Evolutionary conservation across 179 eudicot genomes (phyloP), one percentile per base, ranked within the genome.

Genomic region (Beta macrorhiza): DNA sequence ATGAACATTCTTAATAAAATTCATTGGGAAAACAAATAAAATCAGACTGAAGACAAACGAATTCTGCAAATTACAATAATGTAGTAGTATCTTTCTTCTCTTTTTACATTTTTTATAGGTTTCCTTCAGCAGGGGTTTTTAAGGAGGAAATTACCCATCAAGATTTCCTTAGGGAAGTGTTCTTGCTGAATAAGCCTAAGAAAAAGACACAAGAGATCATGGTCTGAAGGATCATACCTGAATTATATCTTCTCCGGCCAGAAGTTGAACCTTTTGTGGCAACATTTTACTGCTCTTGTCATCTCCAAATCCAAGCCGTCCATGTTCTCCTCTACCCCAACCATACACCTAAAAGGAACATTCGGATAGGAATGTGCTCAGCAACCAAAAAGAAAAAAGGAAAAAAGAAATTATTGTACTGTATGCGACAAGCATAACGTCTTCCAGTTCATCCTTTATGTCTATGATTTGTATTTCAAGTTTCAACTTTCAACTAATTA

Each of bases 241-340:
- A 80, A 94, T 86, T 75, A 94, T 88, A 72, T 92, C 90, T 83
- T 96, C 92, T 71, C 86, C 97, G 8, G 82, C 97, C 20, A 96
- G 92, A 87, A 93, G 98, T 75, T 90, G 97, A 79, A 96, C 98
- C 81, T 86, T 91, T 78, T 96, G 99, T 29, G 99, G 98, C 67
- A 92, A 90, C 99, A 96, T 96, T 84, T 96, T 96, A 89, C 99
- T 96, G 88, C 98, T 96, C 87, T 96, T 96, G 85, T 96, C 99
- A 86, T 96, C 99, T 62, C 99, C 99, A 84, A 93, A 96, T 78
- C 99, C 99, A 74, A 96, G 94, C 80, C 99, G 91, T 69, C 99
- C 99, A 76, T 96, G 99, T 76, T 96, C 99, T 75, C 99, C 99
- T 90, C 99, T 91, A 68, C 99, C 99, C 99, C 99, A 96, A 32